These are phyloP conservation scores for Funneliformis mosseae DNA, from an alignment of 192 early-diverging fungal genomes.

Conservation along the genomic window DNA sequence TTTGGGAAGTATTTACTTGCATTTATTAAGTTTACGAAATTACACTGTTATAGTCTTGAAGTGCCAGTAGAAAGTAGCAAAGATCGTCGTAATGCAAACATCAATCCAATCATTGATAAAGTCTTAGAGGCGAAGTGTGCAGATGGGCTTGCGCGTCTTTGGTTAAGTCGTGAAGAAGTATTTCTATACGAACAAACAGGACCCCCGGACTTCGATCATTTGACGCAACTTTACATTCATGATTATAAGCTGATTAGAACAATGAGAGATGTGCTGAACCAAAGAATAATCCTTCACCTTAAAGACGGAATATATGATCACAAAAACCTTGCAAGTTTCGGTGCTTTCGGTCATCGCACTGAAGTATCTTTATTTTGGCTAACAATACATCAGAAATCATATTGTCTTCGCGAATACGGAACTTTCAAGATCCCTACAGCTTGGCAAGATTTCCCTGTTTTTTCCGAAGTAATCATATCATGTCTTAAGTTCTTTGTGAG, in stretches of 20 bases:
- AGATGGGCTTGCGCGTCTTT: constrained; percentile 33
- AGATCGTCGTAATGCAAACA: constrained; percentile 27
- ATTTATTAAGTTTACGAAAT: constrained; percentile 21
- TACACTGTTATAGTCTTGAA: constrained; percentile 35
- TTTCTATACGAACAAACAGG: constrained; percentile 32
- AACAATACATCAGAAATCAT: constrained; percentile 33
- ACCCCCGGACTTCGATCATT: constrained; percentile 21
- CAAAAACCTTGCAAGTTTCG: constrained; percentile 32
- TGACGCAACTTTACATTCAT: constrained; percentile 24
- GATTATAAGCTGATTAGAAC: constrained; percentile 33
- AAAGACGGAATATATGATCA: constrained; percentile 34
- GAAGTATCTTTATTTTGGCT: constrained; percentile 34
- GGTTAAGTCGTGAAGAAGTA: constrained; percentile 29
- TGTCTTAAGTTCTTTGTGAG: constrained; percentile 33
- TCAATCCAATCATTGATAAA: constrained; percentile 33
- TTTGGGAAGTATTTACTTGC: constrained; percentile 25
- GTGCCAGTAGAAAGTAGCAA: constrained; percentile 16
- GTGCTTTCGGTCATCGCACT: constrained; percentile 26
- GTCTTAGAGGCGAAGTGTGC: constrained; percentile 33
- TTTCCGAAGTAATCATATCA: constrained; percentile 30
- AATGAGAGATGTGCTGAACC: constrained; percentile 31
- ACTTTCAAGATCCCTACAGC: constrained; percentile 28
- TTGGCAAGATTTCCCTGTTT: constrained; percentile 28
- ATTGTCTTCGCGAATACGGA: constrained; percentile 32
- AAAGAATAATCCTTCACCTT: constrained; percentile 25